Evolutionary conservation across 2,329 filamentous ascomycete species (phyloP), one percentile per base, ranked within the genome.

Genomic region (Fusarium piperis): DNA sequence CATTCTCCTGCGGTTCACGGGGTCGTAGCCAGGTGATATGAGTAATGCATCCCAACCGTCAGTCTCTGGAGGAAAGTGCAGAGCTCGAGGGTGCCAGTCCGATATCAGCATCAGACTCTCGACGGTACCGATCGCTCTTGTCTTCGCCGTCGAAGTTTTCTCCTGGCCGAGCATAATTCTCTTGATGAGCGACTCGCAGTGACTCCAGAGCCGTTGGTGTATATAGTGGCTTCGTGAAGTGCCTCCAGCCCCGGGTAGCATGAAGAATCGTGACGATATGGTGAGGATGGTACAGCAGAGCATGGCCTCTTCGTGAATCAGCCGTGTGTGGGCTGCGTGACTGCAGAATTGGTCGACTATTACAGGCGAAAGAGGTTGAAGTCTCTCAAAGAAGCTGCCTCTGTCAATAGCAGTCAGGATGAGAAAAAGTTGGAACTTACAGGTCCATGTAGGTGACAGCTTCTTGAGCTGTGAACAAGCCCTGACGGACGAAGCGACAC

Each of bases 401-500:
- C 16, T 13, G 18, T 64, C n/a, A 67, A 10, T 55, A 9, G 12
- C 5, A 18, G n/a, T 12, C 6, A 23, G 5, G 15, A 23, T 3
- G 15, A 33, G 16, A 20, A 23, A 3, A 15, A 28, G 3, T 0
- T 2, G 6, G n/a, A 11, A 13, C 71, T 65, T 30, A 76, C 74
- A 74, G 23, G 16, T 75, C 74, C n/a, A 73, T 63, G 23, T 76
- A 76, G 3, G 74, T 75, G 16, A 76, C 74, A 16, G 74, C 74
- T n/a, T 76, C 74, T 59, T 76, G 74, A 3, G 71, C 75, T 0
- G 74, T 76, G 11, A 76, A 76, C 65, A 71, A 76, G 3, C 74
- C 74, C 38, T 76, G 73, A 1, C 74, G 70, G 4, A 76, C 73
- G 12, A 77, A 75, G 3, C 74, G 72, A 39, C 73, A 71, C 46